These are phyloP conservation scores for Suillus bovinus DNA, from an alignment of 768 basidiomycete genomes.

Conservation along the genomic window DNA sequence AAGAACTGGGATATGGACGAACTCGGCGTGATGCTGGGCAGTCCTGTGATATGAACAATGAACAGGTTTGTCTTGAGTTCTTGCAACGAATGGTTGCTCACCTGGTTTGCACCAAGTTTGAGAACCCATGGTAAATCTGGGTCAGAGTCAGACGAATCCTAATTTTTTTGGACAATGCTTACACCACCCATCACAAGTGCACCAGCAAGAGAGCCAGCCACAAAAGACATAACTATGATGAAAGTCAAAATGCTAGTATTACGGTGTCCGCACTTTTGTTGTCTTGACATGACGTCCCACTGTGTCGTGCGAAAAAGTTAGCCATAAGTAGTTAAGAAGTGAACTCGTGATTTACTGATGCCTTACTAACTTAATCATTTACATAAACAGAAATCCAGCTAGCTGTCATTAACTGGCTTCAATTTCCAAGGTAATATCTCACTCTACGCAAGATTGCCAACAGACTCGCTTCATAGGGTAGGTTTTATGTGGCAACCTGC, in stretches of 20 bases:
- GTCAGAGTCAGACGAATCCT: not conserved
- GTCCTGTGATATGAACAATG: slow-evolving; percentile 40
- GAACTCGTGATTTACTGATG: too few relatives aligned
- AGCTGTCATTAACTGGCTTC: too few relatives aligned
- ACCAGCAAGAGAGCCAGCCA: slow-evolving; percentile 66
- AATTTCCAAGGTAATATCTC: too few relatives aligned
- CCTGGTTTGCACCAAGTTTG: slow-evolving; percentile 61
- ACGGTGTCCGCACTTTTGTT: too few relatives aligned
- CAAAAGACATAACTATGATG: slow-evolving; percentile 48
- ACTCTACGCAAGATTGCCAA: not conserved
- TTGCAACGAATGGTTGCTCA: slow-evolving; percentile 26
- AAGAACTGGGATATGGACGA: slow-evolving; percentile 23
- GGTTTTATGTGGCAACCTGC: not conserved
- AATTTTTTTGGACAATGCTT: slow-evolving; percentile 16
- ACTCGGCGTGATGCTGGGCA: slow-evolving; percentile 58
- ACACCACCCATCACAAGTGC: slow-evolving; percentile 70
- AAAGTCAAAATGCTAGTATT: too few relatives aligned
- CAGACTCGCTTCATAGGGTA: too few relatives aligned
- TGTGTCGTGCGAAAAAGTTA: too few relatives aligned
- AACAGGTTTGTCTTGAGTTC: not conserved
- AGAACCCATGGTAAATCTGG: slow-evolving; percentile 73
- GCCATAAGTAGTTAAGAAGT: too few relatives aligned
- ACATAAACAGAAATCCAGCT: too few relatives aligned
- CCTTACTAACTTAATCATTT: too few relatives aligned
- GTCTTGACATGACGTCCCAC: too few relatives aligned